A percentile compares a stretch with the other conserved stretches of the same genome.
Evolutionary conservation across 2,329 filamentous ascomycete genomes (phyloP).

Genomic region (Gnomoniopsis sp.): DNA sequence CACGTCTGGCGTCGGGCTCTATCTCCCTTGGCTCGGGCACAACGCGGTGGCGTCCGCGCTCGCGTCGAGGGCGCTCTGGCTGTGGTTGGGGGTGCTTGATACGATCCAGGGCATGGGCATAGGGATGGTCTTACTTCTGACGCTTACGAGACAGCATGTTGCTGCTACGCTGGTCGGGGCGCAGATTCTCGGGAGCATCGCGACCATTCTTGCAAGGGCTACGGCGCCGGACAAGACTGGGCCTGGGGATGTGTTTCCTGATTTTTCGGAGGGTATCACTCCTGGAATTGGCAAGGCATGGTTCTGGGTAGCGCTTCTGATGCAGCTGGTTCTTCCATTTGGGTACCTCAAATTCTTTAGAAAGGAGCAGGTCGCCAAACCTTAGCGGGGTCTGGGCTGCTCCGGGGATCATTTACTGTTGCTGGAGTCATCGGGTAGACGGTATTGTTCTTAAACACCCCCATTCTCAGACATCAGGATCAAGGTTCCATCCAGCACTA

Average conservation of each 20-base stretch:
- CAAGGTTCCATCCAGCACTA: no score
- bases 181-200: conserved; percentile 59
- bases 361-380: conserved; percentile 52
- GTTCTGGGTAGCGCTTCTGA: conserved; percentile 58
- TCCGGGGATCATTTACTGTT: no score
- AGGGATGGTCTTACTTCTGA: conserved; percentile 63
- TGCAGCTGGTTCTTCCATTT: conserved; percentile 54
- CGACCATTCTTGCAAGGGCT: conserved; percentile 58
- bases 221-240: conserved; percentile 57
- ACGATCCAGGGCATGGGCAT: conserved; percentile 60
- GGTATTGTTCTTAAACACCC: no score
- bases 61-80: conserved; percentile 53
- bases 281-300: conserved; percentile 34
- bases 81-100: conserved; percentile 63
- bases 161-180: conserved; percentile 60
- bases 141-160: conserved; percentile 41
- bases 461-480: no score
- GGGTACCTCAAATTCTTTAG: conserved; percentile 52
- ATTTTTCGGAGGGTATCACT: conserved; percentile 44
- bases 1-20: conserved; percentile 54
- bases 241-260: conserved; percentile 58
- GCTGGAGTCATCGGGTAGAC: no score
- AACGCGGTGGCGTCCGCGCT: conserved; percentile 49
- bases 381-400: conserved; percentile 19
- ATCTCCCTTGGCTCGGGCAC: conserved; percentile 50